Evolutionary conservation across 495 filamentous ascomycete genomes (phyloP).

Genomic region (Aspergillus biplanus): DNA sequence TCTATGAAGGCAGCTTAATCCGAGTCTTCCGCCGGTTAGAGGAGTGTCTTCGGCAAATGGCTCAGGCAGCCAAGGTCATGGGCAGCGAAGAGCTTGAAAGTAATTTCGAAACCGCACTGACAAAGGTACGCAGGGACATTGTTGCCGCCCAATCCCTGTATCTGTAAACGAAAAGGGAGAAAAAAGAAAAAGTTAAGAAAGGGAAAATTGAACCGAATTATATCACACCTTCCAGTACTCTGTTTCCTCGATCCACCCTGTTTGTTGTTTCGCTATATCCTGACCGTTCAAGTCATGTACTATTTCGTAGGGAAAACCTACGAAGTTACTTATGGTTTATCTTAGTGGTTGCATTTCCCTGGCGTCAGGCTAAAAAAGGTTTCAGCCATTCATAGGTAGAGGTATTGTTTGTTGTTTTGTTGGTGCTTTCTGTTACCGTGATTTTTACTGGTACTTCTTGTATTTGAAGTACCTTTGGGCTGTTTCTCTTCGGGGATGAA

Average conservation of each 20-base stretch:
- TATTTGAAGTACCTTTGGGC: not conserved
- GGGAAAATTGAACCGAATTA: not conserved
- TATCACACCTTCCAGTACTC: not conserved
- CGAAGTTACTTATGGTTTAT: slow-evolving; percentile 15
- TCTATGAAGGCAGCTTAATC: slow-evolving; percentile 95
- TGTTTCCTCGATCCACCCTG: not conserved
- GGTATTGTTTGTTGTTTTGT: slow-evolving; percentile 9
- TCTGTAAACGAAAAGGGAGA: slow-evolving; percentile 52
- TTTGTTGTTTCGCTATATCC: not conserved
- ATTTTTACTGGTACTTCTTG: slow-evolving; percentile 5
- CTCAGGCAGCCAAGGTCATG: slow-evolving; percentile 96
- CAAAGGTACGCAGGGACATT: slow-evolving; percentile 87
- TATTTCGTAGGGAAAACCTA: not conserved
- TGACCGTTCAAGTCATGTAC: not conserved
- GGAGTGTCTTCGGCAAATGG: slow-evolving; percentile 95
- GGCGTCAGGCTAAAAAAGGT: slow-evolving; percentile 29
- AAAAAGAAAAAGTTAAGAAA: not conserved
- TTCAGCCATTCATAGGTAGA: slow-evolving; percentile 21
- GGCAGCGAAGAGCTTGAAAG: slow-evolving; percentile 88
- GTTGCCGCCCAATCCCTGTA: slow-evolving; percentile 93
- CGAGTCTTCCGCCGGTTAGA: slow-evolving; percentile 94
- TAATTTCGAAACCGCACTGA: slow-evolving; percentile 83
- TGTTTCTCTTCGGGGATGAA: no score
- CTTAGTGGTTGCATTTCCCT: slow-evolving; percentile 29
- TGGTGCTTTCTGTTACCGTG: not conserved